phyloP scores from a whole-genome alignment of 148 eudicot genomes.

The Limonium bicolor region DNA sequence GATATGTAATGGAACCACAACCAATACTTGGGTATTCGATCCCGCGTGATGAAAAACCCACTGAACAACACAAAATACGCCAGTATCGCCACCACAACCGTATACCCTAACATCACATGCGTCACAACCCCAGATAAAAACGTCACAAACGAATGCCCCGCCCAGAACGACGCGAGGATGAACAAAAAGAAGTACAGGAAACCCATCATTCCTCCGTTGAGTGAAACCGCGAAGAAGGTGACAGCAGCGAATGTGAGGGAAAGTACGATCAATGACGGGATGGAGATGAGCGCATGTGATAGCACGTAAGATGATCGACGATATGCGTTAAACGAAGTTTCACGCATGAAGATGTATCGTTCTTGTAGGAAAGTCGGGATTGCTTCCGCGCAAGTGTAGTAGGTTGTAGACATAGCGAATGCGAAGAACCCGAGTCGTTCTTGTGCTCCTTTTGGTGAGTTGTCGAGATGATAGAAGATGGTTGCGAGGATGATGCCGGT shows the following conservation, averaged over 20 bases:
- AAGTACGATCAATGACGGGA: slow-evolving; percentile 49
- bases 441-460: slow-evolving; percentile 54
- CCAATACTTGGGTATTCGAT: slow-evolving; percentile 71
- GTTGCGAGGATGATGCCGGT: slow-evolving; percentile 75
- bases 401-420: slow-evolving; percentile 89
- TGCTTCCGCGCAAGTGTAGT: slow-evolving; percentile 87
- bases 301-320: slow-evolving; percentile 72
- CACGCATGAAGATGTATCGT: slow-evolving; percentile 74
- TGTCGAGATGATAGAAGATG: slow-evolving; percentile 46
- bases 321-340: slow-evolving; percentile 72
- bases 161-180: slow-evolving; percentile 70
- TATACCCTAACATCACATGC: slow-evolving; percentile 73
- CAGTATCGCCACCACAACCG: slow-evolving; percentile 55
- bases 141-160: slow-evolving; percentile 77
- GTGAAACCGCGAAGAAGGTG: slow-evolving; percentile 73
- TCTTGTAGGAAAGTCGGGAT: slow-evolving; percentile 65
- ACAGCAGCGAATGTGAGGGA: slow-evolving; percentile 51
- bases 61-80: slow-evolving; percentile 76
- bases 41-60: slow-evolving; percentile 69
- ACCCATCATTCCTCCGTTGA: slow-evolving; percentile 48
- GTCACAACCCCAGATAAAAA: slow-evolving; percentile 79
- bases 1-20: slow-evolving; percentile 93
- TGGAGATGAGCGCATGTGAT: slow-evolving; percentile 50
- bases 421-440: slow-evolving; percentile 71
- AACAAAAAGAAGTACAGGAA: slow-evolving; percentile 53